Base-by-base conservation (phyloP, 176 grass and related monocot species). In the Carex cristatella region DNA sequence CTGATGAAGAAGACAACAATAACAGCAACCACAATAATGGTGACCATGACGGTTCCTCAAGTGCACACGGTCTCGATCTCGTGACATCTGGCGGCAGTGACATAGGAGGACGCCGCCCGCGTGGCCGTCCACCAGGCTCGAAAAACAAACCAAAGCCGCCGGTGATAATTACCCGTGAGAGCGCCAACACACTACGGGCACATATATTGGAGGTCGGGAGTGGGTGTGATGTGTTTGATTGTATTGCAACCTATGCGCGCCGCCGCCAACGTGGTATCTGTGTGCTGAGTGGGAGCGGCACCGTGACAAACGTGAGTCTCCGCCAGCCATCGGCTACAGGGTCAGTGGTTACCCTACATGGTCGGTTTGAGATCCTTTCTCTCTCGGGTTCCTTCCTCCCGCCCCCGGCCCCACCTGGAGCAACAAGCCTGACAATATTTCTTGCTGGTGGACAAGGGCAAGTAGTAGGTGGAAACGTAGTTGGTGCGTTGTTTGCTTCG, bases 81-180 rank as follows among this genome's bases (percentile, higher is more conserved):
- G 78, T 27, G 56, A 53, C 11, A 16, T 88, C 83, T 2, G 88
- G 89, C 0, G 92, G 84, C 11, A 88, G 86, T 3, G 93, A 93
- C 9, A 7, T 86, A 62, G 89, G 83, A 8, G 85, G 76, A 7
- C 90, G 96, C 62, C 88, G 96, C 7, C 96, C 96, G 0, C 93
- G 96, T 15, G 93, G 96, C 0, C 88, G 96, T 31, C 96, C 96
- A 0, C 80, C 93, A 14, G 96, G 96, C 0, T 99, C 96, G 0
- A 99, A 95, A 83, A 99, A 99, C 63, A 99, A 94, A 83, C 96
- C 96, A 2, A 99, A 95, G 85, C 96, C 96, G 9, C 96, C 96
- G 0, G 96, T 99, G 82, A 99, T 99, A 88, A 99, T 99, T 85
- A 99, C 96, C 33, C 88, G 93, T 48, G 96, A 99, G 91, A 99